Evolutionary conservation across 1,284 basidiomycete genomes (phyloP), one percentile per base, ranked within the genome.

Genomic region (Volvariella surrecta): DNA sequence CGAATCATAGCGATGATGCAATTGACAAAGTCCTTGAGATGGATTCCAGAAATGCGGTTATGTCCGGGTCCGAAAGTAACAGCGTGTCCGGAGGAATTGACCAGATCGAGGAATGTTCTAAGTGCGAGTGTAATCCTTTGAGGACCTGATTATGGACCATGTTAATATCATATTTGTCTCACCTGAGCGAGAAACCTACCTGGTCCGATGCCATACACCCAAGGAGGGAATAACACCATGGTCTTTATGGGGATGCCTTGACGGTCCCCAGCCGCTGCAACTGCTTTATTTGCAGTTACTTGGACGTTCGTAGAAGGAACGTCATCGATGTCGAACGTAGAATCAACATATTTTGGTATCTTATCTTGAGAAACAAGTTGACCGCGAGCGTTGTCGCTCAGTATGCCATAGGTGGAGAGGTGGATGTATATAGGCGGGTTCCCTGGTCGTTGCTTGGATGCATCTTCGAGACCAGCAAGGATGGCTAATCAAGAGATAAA

Each of bases 351-450:
- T 19, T 37, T 16, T 37, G 34, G n/a, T 16, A 37, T 16, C 34
- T 19, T 16, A 37, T 7, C 18, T 9, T 15, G 34, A 7, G n/a
- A n/a, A n/a, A 28, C 24, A 11, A 37, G 6, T 24, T 39, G 18
- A 13, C 66, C 68, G 31, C 57, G 59, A 7, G 58, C 58, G 45
- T 64, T 64, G 51, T 70, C 64, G 39, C 60, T 61, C 24, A 62
- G 37, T 32, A 71, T 60, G 10, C 63, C 67, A 16, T 53, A 51
- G 1, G 67, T 67, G 1, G 68, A 71, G 17, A 66, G 52, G 30
- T 71, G 68, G 38, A 70, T 57, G 42, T 67, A 69, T 11, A 69
- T 43, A 0, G 65, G 68, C 1, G 67, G 62, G 16, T 59, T 60
- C 15, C 58, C 62, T 1, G 63, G 56, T n/a, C 55, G 50, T 18